These are phyloP conservation scores for Raffaelea albimanens DNA, from an alignment of 2,329 filamentous ascomycete genomes.

Conservation along the genomic window DNA sequence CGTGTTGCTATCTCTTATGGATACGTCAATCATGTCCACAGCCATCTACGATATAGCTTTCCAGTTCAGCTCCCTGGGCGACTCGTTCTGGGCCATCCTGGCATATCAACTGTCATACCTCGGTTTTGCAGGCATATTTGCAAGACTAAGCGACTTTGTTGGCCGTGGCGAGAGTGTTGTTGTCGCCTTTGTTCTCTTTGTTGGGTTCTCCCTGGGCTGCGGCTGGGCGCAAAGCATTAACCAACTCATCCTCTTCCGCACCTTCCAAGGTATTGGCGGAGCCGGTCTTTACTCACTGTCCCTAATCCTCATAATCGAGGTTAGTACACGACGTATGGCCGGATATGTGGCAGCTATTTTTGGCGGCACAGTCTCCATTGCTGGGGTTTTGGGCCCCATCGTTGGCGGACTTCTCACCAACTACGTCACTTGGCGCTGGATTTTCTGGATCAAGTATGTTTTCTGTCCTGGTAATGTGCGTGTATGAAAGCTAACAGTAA, in stretches of 20 bases:
- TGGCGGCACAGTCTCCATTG: slow-evolving; percentile 13
- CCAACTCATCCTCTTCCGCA: slow-evolving; percentile 15
- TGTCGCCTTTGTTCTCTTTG: slow-evolving; percentile 10
- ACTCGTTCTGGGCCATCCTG: slow-evolving; percentile 44
- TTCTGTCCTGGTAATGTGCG: too few species aligned
- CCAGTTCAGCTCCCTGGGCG: slow-evolving; percentile 38
- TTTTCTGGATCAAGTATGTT: slow-evolving; percentile 15
- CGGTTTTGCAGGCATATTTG: slow-evolving; percentile 43
- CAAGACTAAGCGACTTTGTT: slow-evolving; percentile 45
- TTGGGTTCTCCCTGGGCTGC: slow-evolving; percentile 13
- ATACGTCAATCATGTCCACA: slow-evolving; percentile 51
- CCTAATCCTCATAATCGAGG: slow-evolving; percentile 14
- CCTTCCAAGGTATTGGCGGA: slow-evolving; percentile 14
- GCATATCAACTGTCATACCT: slow-evolving; percentile 46
- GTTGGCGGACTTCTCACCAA: slow-evolving; percentile 12
- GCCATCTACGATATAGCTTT: slow-evolving; percentile 42
- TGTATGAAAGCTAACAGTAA: too few species aligned
- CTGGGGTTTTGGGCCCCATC: slow-evolving; percentile 14
- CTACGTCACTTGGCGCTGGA: slow-evolving; percentile 12
- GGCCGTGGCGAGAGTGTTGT: slow-evolving; percentile 34
- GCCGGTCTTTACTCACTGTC: slow-evolving; percentile 15
- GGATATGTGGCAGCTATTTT: slow-evolving; percentile 10
- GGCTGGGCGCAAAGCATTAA: slow-evolving; percentile 10
- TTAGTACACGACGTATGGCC: slow-evolving; percentile 10
- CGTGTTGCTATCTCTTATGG: too few species aligned